Evolutionary conservation across 2,329 filamentous ascomycete species (phyloP).

Genomic region (Thielaviopsis euricoi): DNA sequence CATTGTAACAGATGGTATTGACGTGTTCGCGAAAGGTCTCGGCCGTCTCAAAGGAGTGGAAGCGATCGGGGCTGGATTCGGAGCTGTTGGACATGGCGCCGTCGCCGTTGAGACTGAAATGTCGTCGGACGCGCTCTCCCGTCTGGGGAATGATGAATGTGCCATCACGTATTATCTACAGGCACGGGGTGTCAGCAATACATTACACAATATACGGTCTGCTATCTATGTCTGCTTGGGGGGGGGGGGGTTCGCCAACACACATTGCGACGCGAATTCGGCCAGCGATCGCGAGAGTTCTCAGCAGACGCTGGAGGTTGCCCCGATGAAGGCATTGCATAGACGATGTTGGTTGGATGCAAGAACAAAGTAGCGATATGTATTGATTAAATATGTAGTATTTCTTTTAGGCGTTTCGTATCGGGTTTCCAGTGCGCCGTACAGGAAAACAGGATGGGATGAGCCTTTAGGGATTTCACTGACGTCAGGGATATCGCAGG

Average conservation of each 20-base stretch:
- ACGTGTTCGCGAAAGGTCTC: constrained; percentile 22
- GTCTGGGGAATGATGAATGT: constrained; percentile 78
- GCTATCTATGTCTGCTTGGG: not conserved
- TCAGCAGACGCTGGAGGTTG: not conserved
- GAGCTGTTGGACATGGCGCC: constrained; percentile 16
- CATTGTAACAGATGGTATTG: constrained; percentile 21
- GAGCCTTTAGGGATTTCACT: not conserved
- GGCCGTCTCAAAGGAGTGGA: constrained; percentile 21
- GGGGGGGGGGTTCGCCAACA: not conserved
- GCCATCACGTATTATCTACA: constrained; percentile 60
- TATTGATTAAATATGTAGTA: not conserved
- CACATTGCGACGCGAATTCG: constrained; percentile 1
- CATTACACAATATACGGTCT: no score
- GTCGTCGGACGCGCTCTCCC: constrained; percentile 65
- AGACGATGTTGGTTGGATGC: not conserved
- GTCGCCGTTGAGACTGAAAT: constrained; percentile 48
- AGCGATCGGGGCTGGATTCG: constrained; percentile 18
- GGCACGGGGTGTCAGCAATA: not conserved
- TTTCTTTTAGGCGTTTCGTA: not conserved
- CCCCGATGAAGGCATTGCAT: constrained; percentile 4
- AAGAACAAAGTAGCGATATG: not conserved
- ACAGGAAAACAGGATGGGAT: no score
- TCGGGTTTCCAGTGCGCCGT: not conserved
- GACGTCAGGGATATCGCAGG: not conserved
- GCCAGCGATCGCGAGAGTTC: constrained; percentile 1